Evolutionary conservation across 306 rosid genomes (phyloP).

Genomic region (Senna tora): DNA sequence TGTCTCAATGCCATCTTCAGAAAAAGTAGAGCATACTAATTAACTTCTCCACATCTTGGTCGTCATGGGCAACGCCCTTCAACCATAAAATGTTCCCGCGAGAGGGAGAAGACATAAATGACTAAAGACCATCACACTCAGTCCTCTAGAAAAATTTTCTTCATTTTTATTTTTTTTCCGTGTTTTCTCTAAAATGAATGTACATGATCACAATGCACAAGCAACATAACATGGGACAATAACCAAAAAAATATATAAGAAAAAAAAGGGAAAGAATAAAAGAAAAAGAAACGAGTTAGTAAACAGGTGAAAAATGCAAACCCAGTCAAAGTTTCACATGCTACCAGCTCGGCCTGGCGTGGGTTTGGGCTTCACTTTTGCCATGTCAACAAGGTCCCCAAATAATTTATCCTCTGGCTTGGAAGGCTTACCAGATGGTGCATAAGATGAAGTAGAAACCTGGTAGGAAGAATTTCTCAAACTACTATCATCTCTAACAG

Average conservation of each 20-base stretch:
- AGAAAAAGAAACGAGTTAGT: slow-evolving; percentile 36
- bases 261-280: slow-evolving; percentile 38
- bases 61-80: neutral
- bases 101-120: neutral
- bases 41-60: neutral
- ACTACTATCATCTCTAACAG: slow-evolving; percentile 63
- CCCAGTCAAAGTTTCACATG: slow-evolving; percentile 43
- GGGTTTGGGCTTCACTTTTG: slow-evolving; percentile 84
- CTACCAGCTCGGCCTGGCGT: slow-evolving; percentile 64
- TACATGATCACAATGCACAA: slow-evolving; percentile 64
- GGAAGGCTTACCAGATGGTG: slow-evolving; percentile 67
- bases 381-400: slow-evolving; percentile 92
- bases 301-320: slow-evolving; percentile 42
- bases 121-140: neutral
- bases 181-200: slow-evolving; percentile 56
- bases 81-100: neutral
- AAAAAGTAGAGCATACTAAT: neutral
- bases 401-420: slow-evolving; percentile 94
- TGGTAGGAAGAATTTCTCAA: slow-evolving; percentile 61
- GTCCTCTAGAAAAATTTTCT: slow-evolving; percentile 26
- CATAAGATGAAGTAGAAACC: slow-evolving; percentile 67
- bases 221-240: slow-evolving; percentile 48
- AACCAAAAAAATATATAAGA: slow-evolving; percentile 38
- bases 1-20: neutral
- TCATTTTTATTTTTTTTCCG: slow-evolving; percentile 24